phyloP scores from a whole-genome alignment of 108 stramenopile genomes.

The Cyclotella kingstonii region DNA sequence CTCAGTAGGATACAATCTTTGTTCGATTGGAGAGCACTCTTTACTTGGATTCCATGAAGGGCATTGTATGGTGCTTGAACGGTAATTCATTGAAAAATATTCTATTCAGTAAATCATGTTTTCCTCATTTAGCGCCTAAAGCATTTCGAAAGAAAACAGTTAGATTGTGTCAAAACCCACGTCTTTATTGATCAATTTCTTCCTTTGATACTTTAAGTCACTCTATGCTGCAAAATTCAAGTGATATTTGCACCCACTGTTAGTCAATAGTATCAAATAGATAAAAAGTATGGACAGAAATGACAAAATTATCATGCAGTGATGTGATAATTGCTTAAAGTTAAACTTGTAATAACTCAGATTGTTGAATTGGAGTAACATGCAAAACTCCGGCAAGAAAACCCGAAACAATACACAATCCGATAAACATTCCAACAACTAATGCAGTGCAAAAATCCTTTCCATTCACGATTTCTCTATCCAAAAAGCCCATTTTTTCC shows the following conservation, averaged over 20 bases:
- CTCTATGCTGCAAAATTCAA: no score
- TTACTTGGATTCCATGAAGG: conserved; percentile 37
- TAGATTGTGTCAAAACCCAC: no score
- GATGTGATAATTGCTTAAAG: background rate
- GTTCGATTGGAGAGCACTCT: conserved; percentile 30
- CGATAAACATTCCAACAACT: conserved; percentile 58
- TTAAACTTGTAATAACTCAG: background rate
- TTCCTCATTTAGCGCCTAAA: no score
- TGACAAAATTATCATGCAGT: no score
- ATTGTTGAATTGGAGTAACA: conserved; percentile 33
- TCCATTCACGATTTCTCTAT: conserved; percentile 46
- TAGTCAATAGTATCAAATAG: no score
- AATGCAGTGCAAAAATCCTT: conserved; percentile 57
- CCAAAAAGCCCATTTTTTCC: conserved; percentile 41
- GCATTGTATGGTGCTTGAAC: conserved; percentile 5
- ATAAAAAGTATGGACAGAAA: no score
- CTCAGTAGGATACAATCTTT: conserved; percentile 12
- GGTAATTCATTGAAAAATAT: conserved; percentile 4
- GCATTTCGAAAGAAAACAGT: no score
- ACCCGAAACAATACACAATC: conserved; percentile 55
- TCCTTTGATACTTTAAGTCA: no score
- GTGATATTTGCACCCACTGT: no score
- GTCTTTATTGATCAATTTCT: no score
- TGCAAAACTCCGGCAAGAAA: conserved; percentile 66
- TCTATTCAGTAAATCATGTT: no score